A percentile compares a stretch with the other conserved stretches of the same genome.
Conservation (phyloP, 1,139 yeast genomes). For the Kodamaea fungicola region DNA sequence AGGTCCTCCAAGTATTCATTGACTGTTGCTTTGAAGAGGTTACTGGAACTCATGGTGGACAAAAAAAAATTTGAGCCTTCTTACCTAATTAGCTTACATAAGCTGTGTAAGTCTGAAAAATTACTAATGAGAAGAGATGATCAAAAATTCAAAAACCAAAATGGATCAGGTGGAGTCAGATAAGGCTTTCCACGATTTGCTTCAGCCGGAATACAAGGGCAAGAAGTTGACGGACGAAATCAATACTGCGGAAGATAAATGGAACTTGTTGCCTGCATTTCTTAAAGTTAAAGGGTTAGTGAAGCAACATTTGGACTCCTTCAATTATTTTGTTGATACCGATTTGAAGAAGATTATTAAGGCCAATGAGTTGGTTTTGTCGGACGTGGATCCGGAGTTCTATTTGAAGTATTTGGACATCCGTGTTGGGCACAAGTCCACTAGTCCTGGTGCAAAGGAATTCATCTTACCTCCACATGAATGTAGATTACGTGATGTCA, state of each 20-base stretch:
- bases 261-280: constrained; percentile 95
- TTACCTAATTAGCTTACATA: not conserved
- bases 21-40: constrained; percentile 68
- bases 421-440: constrained; percentile 73
- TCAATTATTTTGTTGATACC: constrained; percentile 90
- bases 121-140: constrained; percentile 3
- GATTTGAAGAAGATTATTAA: constrained; percentile 88
- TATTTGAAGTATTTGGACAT: constrained; percentile 89
- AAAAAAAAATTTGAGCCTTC: not conserved
- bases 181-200: constrained; percentile 68
- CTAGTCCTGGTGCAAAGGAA: constrained; percentile 51
- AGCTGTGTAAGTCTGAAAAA: not conserved
- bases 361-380: constrained; percentile 84
- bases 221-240: constrained; percentile 83
- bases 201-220: constrained; percentile 82
- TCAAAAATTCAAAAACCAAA: constrained; percentile 4
- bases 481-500: constrained; percentile 90
- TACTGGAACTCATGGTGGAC: constrained; percentile 32
- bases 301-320: constrained; percentile 95
- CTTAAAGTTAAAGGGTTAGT: constrained; percentile 93
- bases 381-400: constrained; percentile 97
- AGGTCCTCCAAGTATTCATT: constrained; percentile 87
- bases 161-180: constrained; percentile 18
- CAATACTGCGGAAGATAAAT: constrained; percentile 87
- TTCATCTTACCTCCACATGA: constrained; percentile 88